phyloP scores from a whole-genome alignment of 2,329 filamentous ascomycete species.

The Sphaerulina musiva region DNA sequence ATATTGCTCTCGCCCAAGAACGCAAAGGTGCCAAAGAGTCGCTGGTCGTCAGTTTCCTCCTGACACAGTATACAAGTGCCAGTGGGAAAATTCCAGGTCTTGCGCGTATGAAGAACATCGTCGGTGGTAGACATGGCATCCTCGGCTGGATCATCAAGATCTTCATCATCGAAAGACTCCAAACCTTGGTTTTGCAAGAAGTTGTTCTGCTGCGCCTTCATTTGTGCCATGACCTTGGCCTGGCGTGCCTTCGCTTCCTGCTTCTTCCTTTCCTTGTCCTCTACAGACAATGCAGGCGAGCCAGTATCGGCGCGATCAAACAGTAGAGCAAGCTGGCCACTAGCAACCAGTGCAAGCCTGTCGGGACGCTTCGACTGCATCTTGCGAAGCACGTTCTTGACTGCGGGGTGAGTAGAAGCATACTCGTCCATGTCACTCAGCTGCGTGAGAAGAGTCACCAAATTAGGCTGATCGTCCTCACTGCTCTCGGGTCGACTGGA shows the following conservation, averaged over 20 bases:
- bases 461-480: neutral
- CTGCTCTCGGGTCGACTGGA: conserved; percentile 6
- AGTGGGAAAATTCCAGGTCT: conserved; percentile 81
- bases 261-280: conserved; percentile 77
- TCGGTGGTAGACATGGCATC: conserved; percentile 50
- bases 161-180: conserved; percentile 80
- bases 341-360: conserved; percentile 56
- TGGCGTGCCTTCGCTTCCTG: conserved; percentile 83
- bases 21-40: conserved; percentile 88
- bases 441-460: conserved; percentile 47
- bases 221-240: conserved; percentile 92
- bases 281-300: conserved; percentile 60
- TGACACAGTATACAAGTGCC: conserved; percentile 95
- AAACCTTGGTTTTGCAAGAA: conserved; percentile 86
- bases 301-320: conserved; percentile 74
- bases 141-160: conserved; percentile 64
- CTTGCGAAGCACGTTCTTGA: conserved; percentile 72
- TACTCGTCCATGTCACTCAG: conserved; percentile 61
- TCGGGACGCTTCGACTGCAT: conserved; percentile 76
- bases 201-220: conserved; percentile 93
- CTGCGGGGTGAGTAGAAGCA: conserved; percentile 76
- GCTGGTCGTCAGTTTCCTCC: conserved; percentile 84
- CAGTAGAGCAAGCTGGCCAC: conserved; percentile 33
- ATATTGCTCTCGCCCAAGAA: conserved; percentile 81
- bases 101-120: conserved; percentile 59